Percentiles rank a stretch among this genome's conserved stretches.
Conservation (phyloP, 1,139 yeast genomes). For the Geotrichum australiense region DNA sequence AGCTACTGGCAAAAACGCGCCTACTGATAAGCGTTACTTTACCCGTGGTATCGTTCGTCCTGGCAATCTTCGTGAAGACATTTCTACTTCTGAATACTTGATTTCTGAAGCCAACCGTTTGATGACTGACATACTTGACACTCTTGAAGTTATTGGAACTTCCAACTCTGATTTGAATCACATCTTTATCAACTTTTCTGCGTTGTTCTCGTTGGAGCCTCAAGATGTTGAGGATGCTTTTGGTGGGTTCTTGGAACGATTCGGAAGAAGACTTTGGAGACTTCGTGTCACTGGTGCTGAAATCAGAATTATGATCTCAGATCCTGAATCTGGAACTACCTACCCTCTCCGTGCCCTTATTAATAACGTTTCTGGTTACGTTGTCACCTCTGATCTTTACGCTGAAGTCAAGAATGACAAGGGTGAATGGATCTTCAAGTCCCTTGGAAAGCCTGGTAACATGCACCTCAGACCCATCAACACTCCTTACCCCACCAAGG, state of each 20-base stretch:
- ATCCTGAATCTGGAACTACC: conserved; percentile 71
- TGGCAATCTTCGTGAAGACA: conserved; percentile 87
- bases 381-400: conserved; percentile 89
- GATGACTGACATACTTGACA: conserved; percentile 92
- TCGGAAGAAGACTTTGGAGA: conserved; percentile 95
- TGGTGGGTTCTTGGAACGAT: conserved; percentile 95
- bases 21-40: conserved; percentile 90
- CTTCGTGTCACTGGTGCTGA: conserved; percentile 96
- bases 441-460: conserved; percentile 76
- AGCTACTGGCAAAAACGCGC: conserved; percentile 89
- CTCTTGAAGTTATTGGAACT: conserved; percentile 89
- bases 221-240: conserved; percentile 96
- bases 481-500: conserved; percentile 95
- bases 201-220: conserved; percentile 88
- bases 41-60: conserved; percentile 97
- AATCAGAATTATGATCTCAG: conserved; percentile 90
- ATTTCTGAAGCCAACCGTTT: conserved; percentile 94
- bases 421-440: conserved; percentile 96
- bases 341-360: conserved; percentile 96
- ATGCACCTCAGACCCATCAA: conserved; percentile 96
- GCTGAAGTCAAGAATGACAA: conserved; percentile 86
- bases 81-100: conserved; percentile 85
- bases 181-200: conserved; percentile 92
- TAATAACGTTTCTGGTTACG: conserved; percentile 94
- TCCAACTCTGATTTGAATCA: conserved; percentile 94